These are phyloP conservation scores for Mikania micrantha DNA, from an alignment of 129 eudicot species.

Conservation along the genomic window DNA sequence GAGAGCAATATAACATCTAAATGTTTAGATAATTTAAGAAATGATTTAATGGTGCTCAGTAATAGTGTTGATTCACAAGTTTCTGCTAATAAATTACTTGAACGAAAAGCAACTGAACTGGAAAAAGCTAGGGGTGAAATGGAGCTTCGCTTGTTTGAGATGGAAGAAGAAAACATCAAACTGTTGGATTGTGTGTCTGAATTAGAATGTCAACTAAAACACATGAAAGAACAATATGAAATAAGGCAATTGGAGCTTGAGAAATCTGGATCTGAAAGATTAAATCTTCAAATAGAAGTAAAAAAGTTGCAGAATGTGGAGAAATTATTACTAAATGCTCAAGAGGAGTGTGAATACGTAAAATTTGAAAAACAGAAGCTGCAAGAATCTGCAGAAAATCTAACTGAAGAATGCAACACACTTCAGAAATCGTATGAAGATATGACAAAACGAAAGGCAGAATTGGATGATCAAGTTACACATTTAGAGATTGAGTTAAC, in stretches of 20 bases:
- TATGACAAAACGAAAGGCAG: conserved; percentile 36
- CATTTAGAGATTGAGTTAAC: conserved; percentile 40
- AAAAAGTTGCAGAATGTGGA: conserved; percentile 31
- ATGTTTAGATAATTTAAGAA: conserved; percentile 53
- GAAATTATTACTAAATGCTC: conserved; percentile 26
- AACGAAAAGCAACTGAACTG: conserved; percentile 35
- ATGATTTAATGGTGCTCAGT: conserved; percentile 42
- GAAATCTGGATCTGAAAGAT: conserved; percentile 25
- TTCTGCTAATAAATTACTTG: conserved; percentile 51
- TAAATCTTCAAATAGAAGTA: conserved; percentile 50
- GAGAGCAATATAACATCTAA: conserved; percentile 48
- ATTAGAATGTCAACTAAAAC: conserved; percentile 38
- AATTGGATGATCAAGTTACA: conserved; percentile 28
- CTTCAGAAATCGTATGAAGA: conserved; percentile 49
- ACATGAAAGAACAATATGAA: conserved; percentile 30
- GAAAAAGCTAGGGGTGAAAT: conserved; percentile 38
- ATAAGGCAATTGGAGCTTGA: conserved; percentile 27
- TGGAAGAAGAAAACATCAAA: conserved; percentile 51
- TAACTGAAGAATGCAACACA: conserved; percentile 31
- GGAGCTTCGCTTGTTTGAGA: conserved; percentile 35
- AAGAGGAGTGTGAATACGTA: conserved; percentile 41
- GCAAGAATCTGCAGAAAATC: conserved; percentile 43
- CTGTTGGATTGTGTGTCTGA: conserved; percentile 29
- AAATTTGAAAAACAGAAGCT: conserved; percentile 42
- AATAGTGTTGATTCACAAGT: conserved; percentile 50